phyloP scores from a whole-genome alignment of 495 filamentous ascomycete species.

The Aspergillus nidulans region DNA sequence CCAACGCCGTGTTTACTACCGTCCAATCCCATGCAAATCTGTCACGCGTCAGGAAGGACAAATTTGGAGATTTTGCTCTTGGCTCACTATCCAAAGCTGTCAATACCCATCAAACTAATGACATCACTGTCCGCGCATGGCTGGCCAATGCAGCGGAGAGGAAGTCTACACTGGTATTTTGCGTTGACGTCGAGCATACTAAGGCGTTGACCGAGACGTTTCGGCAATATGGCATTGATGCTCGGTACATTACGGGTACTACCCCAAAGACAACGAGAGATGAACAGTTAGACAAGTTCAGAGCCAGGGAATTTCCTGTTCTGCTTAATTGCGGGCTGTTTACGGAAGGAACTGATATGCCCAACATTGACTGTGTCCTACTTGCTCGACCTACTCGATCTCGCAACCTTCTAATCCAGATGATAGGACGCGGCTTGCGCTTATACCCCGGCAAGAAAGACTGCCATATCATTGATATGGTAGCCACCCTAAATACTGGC shows the following conservation, averaged over 20 bases:
- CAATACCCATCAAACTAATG: conserved; percentile 73
- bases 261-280: conserved; percentile 62
- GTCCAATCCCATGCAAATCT: conserved; percentile 78
- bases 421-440: conserved; percentile 94
- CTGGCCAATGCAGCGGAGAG: conserved; percentile 63
- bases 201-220: conserved; percentile 67
- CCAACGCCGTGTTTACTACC: conserved; percentile 88
- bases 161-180: conserved; percentile 89
- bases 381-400: conserved; percentile 87
- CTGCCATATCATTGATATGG: conserved; percentile 97
- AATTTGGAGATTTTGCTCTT: conserved; percentile 73
- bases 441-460: conserved; percentile 74
- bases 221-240: conserved; percentile 72
- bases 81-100: conserved; percentile 70
- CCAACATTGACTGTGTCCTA: conserved; percentile 92
- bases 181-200: conserved; percentile 83
- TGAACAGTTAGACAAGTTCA: conserved; percentile 69
- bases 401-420: conserved; percentile 86
- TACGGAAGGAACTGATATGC: conserved; percentile 95
- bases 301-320: conserved; percentile 70
- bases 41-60: conserved; percentile 56
- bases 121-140: conserved; percentile 82
- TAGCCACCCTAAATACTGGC: conserved; percentile 71
- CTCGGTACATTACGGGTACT: conserved; percentile 74
- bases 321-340: conserved; percentile 95